Base-by-base conservation (phyloP, 2,329 filamentous ascomycete genomes). In the Hypoxylon sp. region DNA sequence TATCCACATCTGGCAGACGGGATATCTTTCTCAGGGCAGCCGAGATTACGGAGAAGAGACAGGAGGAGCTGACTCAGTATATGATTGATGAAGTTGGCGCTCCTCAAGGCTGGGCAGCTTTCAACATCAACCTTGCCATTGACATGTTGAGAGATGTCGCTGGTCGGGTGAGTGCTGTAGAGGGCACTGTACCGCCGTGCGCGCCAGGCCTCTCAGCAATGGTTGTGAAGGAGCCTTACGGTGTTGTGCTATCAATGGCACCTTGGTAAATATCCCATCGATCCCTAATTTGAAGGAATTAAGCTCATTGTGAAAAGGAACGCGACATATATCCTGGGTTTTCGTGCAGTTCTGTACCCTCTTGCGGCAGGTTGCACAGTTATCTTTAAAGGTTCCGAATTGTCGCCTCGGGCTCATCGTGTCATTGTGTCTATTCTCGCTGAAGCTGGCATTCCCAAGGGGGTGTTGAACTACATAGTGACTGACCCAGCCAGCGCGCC, bases 321-420 rank as follows among this genome's bases (percentile, higher is more conserved):
- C 29, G 75, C 73, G 0, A 69, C 75, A 0, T 71, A 74, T 37
- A 73, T 76, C 42, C 63, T 78, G 3, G 73, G 73, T 2, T 61
- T 72, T 7, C 69, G 75, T 9, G 59, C 71, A 2, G 78, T 85
- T 31, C 68, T 77, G 11, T 76, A 78, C 50, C 81, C 86, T 3
- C 72, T 89, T 6, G 88, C 88, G 7, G 81, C 78, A 1, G 85
- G 85, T 13, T 87, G 87, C 65, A 86, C 84, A 0, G 74, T 78
- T n/a, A 76, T 88, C 2, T 69, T 87, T 17, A 87, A 87, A 66
- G 82, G 82, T 13, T 81, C 82, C 2, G 84, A 88, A 64, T 66
- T 78, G 16, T 76, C 79, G 5, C 84, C 84, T 2, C 78, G 79
- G 45, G 77, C 74, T 12, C 82, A 82, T 68, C 81, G 79, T 71